Evolutionary conservation across 2,329 filamentous ascomycete species (phyloP), one percentile per base, ranked within the genome.

Genomic region (Paracorniculantispora psalliotae): DNA sequence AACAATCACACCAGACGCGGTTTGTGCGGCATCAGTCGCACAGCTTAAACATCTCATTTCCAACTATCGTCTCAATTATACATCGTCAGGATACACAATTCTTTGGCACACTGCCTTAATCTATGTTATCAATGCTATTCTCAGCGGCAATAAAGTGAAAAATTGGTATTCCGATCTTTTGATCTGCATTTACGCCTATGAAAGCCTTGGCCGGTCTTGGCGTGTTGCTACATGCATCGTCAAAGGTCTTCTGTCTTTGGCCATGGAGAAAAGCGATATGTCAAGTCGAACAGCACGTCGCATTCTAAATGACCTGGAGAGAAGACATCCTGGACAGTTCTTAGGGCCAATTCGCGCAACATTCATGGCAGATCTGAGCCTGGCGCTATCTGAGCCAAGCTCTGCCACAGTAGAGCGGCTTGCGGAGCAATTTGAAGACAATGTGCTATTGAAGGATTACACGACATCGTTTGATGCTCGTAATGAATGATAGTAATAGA

Each of bases 61-160:
- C 25, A 64, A 69, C 15, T 76, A 74, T 59, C 70, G 73, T 17
- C 64, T 65, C 19, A 65, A 67, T 3, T 68, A 74, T 46, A 54
- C 62, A 8, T 68, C 67, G 8, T 73, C 74, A 2, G 64, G 67
- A 1, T 74, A 71, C 55, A 71, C 72, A 1, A 69, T 77, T 8
- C 64, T 77, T 2, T 78, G 74, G 73, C 72, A 77, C 51, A 75
- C 67, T 3, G 73, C 71, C 2, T 63, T 77, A 21, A 69, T 73
- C 2, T 76, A 76, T 37, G 65, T 77, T 0, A 65, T 70, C 5
- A 77, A 77, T 35, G 73, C 71, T 4, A 67, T 76, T 13, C 61
- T 76, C 0, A 63, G 66, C 17, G 63, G 67, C 12, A 67, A 63
- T 1, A 58, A 65, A 2, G 67, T 74, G 12, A 62, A 67, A 0